phyloP scores from a whole-genome alignment of 805 yeast species.

The Ogataea pignaliae region DNA sequence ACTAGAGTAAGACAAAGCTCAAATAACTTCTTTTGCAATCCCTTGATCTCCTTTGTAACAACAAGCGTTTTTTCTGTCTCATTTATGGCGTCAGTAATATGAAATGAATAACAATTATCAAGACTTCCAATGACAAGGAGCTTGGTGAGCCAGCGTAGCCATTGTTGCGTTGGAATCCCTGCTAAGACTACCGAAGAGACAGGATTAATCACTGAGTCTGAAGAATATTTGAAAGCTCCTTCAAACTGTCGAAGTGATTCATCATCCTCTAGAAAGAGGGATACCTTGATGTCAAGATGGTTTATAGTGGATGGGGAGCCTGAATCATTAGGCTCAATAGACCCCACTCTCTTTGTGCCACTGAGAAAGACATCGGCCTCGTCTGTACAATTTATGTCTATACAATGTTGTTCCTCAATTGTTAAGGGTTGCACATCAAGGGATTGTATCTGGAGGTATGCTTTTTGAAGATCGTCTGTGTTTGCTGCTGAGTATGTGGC shows the following conservation, averaged over 20 bases:
- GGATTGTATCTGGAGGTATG: no score
- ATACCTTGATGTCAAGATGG: background rate
- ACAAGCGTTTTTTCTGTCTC: constrained; percentile 2
- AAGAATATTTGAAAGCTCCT: background rate
- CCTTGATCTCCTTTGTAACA: constrained; percentile 7
- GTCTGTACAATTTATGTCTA: no score
- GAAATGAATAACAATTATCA: constrained; percentile 9
- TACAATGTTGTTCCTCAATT: no score
- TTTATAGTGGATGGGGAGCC: no score
- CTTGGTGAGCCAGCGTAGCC: background rate
- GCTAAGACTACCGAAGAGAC: background rate
- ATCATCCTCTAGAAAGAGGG: background rate
- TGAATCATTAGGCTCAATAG: no score
- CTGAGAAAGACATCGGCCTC: no score
- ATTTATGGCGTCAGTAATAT: constrained; percentile 3
- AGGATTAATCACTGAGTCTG: no score
- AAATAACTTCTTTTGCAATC: background rate
- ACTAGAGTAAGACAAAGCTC: background rate
- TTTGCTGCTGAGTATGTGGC: no score
- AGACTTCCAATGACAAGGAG: constrained; percentile 4
- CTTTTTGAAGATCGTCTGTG: no score
- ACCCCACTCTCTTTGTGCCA: no score
- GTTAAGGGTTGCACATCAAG: no score
- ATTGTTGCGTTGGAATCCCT: background rate
- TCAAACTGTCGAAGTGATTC: background rate